Evolutionary conservation across 352 stramenopile species (phyloP), one percentile per base, ranked within the genome.

Genomic region (Pythium aphanidermatum): DNA sequence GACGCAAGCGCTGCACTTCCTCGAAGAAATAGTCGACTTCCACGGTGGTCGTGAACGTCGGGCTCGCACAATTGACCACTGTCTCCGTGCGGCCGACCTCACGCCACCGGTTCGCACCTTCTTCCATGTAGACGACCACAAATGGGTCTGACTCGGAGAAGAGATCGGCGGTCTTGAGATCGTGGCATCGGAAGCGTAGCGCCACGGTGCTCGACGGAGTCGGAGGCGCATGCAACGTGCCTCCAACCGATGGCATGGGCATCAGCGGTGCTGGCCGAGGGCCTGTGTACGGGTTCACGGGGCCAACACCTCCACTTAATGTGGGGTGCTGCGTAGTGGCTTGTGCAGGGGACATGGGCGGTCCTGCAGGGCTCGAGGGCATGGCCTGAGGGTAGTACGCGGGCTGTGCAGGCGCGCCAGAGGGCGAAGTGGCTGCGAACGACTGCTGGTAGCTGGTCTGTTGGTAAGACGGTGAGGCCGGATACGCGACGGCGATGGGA

Each of bases 31-130:
- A 89, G 40, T 86, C 75, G 19, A 87, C 24, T 41, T 88, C 61
- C 33, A 93, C 75, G 6, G 68, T 68, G 21, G 65, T 84, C 36
- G 74, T 76, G 53, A 91, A 93, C 13, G 52, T 71, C 50, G 81
- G 81, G 42, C 86, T 68, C 8, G 74, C 45, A 3, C 63, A 74
- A 46, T 93, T 91, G 6, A 60, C 36, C 11, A 91, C 68, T 3
- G 82, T 87, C 59, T 93, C 81, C 3, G 81, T 93, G 48, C 78
- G 69, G 17, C 81, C 78, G 28, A 93, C 32, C 43, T 93, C 78
- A 9, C 61, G 63, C 81, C 81, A 92, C 6, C 50, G 57, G 28
- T 43, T 55, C 3, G 41, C 51, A 10, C 51, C 57, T 53, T 86
- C 74, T 25, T 89, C 67, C 34, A 83, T 51, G 59, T 89, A 89